A percentile compares a stretch with the other conserved stretches of the same genome.
phyloP scores from a whole-genome alignment of 1,139 yeast genomes.

The Suhomyces wounanorum region DNA sequence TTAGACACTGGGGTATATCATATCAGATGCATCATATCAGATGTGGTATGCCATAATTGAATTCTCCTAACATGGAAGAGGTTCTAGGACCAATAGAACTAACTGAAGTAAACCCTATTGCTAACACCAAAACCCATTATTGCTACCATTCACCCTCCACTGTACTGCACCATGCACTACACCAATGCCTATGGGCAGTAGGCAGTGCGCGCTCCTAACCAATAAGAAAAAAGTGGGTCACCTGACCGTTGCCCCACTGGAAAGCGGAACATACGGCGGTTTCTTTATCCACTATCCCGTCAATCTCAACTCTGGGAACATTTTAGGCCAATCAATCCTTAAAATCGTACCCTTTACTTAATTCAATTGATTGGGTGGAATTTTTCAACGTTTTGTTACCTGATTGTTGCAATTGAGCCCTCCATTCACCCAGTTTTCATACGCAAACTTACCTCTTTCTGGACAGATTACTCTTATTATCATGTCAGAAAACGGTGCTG shows the following conservation, averaged over 20 bases:
- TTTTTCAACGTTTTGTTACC: neutral
- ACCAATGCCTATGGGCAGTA: neutral
- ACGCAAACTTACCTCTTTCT: neutral
- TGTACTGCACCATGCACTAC: neutral
- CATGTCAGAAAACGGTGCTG: conserved; percentile 7
- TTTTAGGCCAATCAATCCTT: neutral
- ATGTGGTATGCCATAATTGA: too few species aligned
- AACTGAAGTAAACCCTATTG: too few species aligned
- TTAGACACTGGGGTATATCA: too few species aligned
- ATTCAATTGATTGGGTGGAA: neutral
- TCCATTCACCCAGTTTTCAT: neutral
- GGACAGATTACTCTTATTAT: neutral
- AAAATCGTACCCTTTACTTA: neutral
- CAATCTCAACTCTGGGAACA: neutral
- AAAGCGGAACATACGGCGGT: conserved; percentile 8
- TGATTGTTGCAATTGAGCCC: neutral
- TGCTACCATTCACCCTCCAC: too few species aligned
- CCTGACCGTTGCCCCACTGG: conserved; percentile 2
- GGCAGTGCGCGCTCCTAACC: neutral
- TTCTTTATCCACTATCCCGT: neutral
- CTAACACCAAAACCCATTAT: too few species aligned
- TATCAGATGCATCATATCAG: too few species aligned
- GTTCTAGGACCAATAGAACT: too few species aligned
- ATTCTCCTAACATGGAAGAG: too few species aligned
- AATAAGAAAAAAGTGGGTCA: neutral